phyloP scores from a whole-genome alignment of 768 basidiomycete species.

The Nevesoporus exiguus region DNA sequence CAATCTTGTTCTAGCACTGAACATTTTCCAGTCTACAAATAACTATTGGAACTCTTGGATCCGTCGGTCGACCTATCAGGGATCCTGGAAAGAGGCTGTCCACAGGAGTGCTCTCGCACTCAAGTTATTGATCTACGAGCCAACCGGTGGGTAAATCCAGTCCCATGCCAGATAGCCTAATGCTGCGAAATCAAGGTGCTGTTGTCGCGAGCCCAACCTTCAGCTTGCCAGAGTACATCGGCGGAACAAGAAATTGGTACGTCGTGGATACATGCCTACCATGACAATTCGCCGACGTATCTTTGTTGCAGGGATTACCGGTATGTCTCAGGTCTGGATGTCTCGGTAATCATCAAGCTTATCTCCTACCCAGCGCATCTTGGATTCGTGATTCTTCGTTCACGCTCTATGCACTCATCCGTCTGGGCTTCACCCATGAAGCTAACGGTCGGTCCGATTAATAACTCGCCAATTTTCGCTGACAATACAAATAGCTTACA shows the following conservation, averaged over 20 bases:
- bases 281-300: not conserved
- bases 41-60: conserved; percentile 90
- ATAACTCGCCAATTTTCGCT: not conserved
- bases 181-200: conserved; percentile 51
- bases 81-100: conserved; percentile 95
- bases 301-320: conserved; percentile 55
- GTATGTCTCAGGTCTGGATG: conserved; percentile 24
- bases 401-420: conserved; percentile 89
- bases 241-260: conserved; percentile 85
- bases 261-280: conserved; percentile 13
- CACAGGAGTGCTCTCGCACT: conserved; percentile 90
- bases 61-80: conserved; percentile 81
- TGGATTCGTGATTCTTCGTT: conserved; percentile 98
- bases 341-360: not conserved
- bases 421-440: conserved; percentile 92
- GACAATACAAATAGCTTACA: conserved; percentile 54
- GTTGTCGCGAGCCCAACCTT: conserved; percentile 96
- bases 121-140: conserved; percentile 90
- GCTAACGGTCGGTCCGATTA: conserved; percentile 60
- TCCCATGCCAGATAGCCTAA: not conserved
- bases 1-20: not conserved
- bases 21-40: conserved; percentile 54
- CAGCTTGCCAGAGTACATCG: conserved; percentile 88
- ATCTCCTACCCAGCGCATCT: conserved; percentile 48
- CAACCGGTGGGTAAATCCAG: conserved; percentile 53